Evolutionary conservation across 2,329 filamentous ascomycete species (phyloP), one percentile per base, ranked within the genome.

Genomic region (Gliomastix tumulicola): DNA sequence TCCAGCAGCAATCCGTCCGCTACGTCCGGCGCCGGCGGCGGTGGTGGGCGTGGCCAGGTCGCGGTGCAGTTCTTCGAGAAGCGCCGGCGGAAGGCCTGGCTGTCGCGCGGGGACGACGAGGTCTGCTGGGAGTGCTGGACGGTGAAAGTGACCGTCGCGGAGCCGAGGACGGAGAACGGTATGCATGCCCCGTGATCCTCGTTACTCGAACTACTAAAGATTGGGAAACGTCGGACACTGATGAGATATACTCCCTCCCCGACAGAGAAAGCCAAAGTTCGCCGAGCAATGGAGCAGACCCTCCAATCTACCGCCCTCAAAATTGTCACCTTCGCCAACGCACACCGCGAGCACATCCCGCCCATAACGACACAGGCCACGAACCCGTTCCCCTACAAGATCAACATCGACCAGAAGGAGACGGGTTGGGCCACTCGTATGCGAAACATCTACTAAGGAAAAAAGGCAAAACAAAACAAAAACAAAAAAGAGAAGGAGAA

Each of bases 51-150:
- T 38, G 88, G 85, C 21, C 80, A 88, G 56, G 77, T 95, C 44
- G 79, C 80, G 3, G 84, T 97, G 22, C 86, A 94, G 65, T 97
- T 97, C 66, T 94, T 94, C 49, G 90, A 98, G 66, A 92, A 90
- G 71, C 84, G 82, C 56, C 75, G 89, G 41, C 77, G 84, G 49
- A 92, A 89, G 68, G 28, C 78, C 3, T 89, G 85, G 57, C 82
- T 86, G 60, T 83, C 88, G 65, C 75, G 61, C 50, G 83, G 79
- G 18, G 90, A 96, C 47, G 89, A 97, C 57, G 89, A 96, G 59
- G 80, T 96, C 15, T 94, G 88, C 59, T 98, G 92, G 92, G 92
- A 97, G 69, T 81, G 79, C 53, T 98, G 92, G 92, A 88, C 85
- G 31, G 66, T 98, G 47, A 87, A 94, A 60, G 85, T 97, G 35